Evolutionary conservation across 2,329 filamentous ascomycete genomes (phyloP).

Genomic region (Diaporthe sp.): DNA sequence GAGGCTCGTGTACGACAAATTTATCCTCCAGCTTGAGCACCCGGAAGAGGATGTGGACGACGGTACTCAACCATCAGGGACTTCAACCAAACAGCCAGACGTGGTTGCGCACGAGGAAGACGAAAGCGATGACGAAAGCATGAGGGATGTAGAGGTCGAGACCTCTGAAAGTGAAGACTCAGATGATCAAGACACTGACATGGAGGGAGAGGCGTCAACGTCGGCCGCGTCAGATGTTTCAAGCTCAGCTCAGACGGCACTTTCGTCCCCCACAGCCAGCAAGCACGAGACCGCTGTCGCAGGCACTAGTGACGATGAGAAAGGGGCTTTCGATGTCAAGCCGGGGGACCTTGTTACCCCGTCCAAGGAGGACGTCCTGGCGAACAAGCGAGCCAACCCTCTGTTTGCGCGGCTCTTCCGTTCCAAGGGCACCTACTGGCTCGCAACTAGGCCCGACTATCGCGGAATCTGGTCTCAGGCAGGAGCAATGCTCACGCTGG

Average conservation of each 20-base stretch:
- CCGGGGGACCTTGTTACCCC: conserved; percentile 47
- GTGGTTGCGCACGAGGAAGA: neutral
- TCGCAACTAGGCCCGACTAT: conserved; percentile 65
- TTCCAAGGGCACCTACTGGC: conserved; percentile 71
- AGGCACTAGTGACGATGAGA: conserved; percentile 39
- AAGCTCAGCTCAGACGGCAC: neutral
- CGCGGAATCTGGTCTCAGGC: conserved; percentile 73
- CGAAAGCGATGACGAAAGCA: neutral
- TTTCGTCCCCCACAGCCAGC: neutral
- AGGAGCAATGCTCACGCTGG: conserved; percentile 71
- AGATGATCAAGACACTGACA: conserved; percentile 43
- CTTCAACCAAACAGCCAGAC: neutral
- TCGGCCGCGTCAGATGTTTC: neutral
- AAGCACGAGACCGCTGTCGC: conserved; percentile 36
- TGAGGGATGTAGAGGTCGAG: neutral
- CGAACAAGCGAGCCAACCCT: conserved; percentile 64
- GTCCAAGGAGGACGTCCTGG: conserved; percentile 57
- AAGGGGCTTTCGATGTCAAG: conserved; percentile 17
- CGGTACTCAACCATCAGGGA: neutral
- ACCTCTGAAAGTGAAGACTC: conserved; percentile 42
- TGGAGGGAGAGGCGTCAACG: conserved; percentile 32
- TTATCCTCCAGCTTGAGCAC: conserved; percentile 60
- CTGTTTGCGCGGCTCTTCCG: conserved; percentile 67
- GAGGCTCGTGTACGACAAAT: conserved; percentile 58
- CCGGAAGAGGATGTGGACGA: conserved; percentile 46